Evolutionary conservation across 192 early-diverging fungal genomes (phyloP).

Genomic region (Backusella luteola): DNA sequence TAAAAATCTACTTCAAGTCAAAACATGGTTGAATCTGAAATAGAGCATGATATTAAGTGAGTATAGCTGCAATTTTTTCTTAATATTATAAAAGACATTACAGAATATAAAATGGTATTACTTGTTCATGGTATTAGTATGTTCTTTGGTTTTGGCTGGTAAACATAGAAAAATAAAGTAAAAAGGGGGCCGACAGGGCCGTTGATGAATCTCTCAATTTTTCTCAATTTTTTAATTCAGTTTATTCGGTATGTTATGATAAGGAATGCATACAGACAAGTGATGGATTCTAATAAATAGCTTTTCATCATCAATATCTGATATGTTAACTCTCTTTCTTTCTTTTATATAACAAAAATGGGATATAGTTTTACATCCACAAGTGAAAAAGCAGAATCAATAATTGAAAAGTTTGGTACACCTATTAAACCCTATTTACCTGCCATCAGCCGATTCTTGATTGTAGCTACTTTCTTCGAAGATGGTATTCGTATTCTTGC

Average conservation of each 20-base stretch:
- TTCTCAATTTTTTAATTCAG: neutral
- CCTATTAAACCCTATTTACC: conserved; percentile 92
- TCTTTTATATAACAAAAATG: neutral
- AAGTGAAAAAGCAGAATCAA: conserved; percentile 1
- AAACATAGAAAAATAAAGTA: no score
- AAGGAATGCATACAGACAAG: neutral
- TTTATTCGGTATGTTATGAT: neutral
- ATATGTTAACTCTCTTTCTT: neutral
- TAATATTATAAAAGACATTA: no score
- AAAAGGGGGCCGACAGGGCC: no score
- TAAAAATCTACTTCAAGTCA: neutral
- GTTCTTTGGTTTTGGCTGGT: no score
- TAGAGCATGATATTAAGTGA: neutral
- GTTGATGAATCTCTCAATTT: neutral
- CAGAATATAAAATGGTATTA: no score
- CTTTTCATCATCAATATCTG: neutral
- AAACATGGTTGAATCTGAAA: conserved; percentile 2
- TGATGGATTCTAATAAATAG: neutral
- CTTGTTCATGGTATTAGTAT: no score
- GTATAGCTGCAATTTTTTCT: no score
- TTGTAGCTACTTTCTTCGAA: conserved; percentile 95
- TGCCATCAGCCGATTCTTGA: conserved; percentile 84
- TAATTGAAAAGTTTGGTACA: conserved; percentile 62
- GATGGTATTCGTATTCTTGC: conserved; percentile 85
- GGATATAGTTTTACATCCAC: neutral